Percentiles rank a stretch among this genome's conserved stretches.
Evolutionary conservation across 768 basidiomycete species (phyloP).

Genomic region (Megacollybia marginata): DNA sequence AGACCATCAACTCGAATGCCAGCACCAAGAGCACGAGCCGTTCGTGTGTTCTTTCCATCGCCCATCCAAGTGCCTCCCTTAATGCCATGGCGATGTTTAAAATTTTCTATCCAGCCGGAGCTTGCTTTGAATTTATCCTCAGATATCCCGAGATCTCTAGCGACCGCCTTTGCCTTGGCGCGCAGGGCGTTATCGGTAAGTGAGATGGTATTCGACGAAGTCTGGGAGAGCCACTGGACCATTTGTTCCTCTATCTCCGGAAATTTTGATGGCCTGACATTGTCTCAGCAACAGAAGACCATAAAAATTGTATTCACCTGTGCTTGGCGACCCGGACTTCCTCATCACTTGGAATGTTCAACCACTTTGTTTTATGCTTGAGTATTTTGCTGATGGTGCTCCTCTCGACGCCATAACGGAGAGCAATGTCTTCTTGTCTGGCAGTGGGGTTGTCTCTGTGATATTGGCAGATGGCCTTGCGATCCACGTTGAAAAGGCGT

Average conservation of each 20-base stretch:
- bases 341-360: conserved; percentile 56
- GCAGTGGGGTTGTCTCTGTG: conserved; percentile 56
- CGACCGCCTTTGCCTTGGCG: conserved; percentile 62
- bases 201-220: conserved; percentile 11
- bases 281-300: conserved; percentile 7
- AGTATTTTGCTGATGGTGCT: conserved; percentile 94
- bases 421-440: conserved; percentile 82
- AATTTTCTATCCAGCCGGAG: conserved; percentile 88
- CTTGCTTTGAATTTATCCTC: conserved; percentile 86
- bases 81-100: conserved; percentile 78
- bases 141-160: conserved; percentile 40
- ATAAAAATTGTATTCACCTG: conserved; percentile 35
- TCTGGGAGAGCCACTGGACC: conserved; percentile 40
- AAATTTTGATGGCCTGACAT: conserved; percentile 67
- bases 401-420: conserved; percentile 70
- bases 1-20: conserved; percentile 4
- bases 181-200: conserved; percentile 64
- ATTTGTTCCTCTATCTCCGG: conserved; percentile 68
- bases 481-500: conserved; percentile 67
- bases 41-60: conserved; percentile 18
- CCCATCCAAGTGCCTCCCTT: conserved; percentile 55
- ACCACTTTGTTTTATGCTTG: conserved; percentile 79
- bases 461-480: conserved; percentile 68
- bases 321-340: conserved; percentile 59
- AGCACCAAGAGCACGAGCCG: conserved; percentile 10